phyloP scores from a whole-genome alignment of 148 eudicot species.

The Diospyros lotus region DNA sequence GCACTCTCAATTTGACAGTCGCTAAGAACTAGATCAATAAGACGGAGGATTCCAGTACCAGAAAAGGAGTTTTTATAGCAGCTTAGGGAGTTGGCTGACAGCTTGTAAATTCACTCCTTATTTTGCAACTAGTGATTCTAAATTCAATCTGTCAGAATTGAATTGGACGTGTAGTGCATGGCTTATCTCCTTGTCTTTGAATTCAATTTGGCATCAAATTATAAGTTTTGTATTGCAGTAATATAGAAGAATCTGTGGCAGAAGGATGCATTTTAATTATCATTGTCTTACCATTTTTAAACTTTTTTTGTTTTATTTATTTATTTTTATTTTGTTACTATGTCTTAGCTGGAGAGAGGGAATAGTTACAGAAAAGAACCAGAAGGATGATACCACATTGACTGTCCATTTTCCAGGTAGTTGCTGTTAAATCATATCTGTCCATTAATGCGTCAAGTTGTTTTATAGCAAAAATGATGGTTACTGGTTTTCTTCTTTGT shows the following conservation, averaged over 20 bases:
- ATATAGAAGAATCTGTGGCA: neutral
- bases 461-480: neutral
- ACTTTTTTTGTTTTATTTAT: neutral
- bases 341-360: slow-evolving; percentile 92
- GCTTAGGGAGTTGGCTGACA: no score
- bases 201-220: neutral
- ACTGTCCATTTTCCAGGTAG: slow-evolving; percentile 88
- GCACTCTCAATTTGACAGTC: no score
- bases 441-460: slow-evolving; percentile 5
- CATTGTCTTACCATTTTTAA: neutral
- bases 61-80: no score
- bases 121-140: no score
- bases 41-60: no score
- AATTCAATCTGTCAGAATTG: no score
- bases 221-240: neutral
- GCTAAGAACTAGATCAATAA: no score
- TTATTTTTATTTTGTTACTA: slow-evolving; percentile 12
- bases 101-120: no score
- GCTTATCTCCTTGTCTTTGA: neutral
- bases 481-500: neutral
- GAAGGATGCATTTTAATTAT: neutral
- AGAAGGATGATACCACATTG: slow-evolving; percentile 64
- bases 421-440: neutral
- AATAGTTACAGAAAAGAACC: slow-evolving; percentile 65
- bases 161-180: no score